Evolutionary conservation across 2,329 filamentous ascomycete species (phyloP), one percentile per base, ranked within the genome.

Genomic region (Massarina eburnea): DNA sequence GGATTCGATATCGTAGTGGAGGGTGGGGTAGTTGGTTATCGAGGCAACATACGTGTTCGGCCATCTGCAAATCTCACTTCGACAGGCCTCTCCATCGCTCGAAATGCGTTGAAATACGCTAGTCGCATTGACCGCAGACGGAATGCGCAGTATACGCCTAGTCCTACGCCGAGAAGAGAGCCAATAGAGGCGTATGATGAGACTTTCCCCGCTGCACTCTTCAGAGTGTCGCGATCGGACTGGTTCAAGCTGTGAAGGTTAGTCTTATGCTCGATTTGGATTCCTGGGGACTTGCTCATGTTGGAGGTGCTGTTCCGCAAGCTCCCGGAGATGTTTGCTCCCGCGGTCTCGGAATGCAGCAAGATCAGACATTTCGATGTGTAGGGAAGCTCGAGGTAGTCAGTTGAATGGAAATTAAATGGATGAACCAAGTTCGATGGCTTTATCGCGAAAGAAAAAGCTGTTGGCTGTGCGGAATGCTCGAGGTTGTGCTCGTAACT

Each of bases 1-100:
- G 14, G 18, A 7, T 15, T 18, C 8, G 6, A 26, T n/a, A n/a
- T n/a, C n/a, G n/a, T n/a, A 17, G 22, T 3, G 29, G 2, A 35
- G n/a, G 19, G 12, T 12, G n/a, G 22, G 7, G 21, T 14, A 26
- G 27, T n/a, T 22, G 4, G 20, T 15, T 15, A 24, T 7, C 30
- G 38, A 12, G 22, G n/a, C 14, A 9, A 45, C 58, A 19, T 63
- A 82, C 81, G 77, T 40, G 76, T 77, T 15, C 82, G 72, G 0
- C 84, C 85, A 52, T 80, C 77, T 0, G 80, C 77, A 62, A 88
- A 88, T 12, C 78, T 70, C 5, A 88, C 76, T 42, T 82, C 75
- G 0, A 78, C 80, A 0, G 85, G 85, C 63, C 80, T 81, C 61
- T 86, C 81, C 41, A 76, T 70, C 0, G 82, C 76, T 17, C 78